Base-by-base conservation (phyloP, 1,284 basidiomycete genomes). In the Ustilago lituana region DNA sequence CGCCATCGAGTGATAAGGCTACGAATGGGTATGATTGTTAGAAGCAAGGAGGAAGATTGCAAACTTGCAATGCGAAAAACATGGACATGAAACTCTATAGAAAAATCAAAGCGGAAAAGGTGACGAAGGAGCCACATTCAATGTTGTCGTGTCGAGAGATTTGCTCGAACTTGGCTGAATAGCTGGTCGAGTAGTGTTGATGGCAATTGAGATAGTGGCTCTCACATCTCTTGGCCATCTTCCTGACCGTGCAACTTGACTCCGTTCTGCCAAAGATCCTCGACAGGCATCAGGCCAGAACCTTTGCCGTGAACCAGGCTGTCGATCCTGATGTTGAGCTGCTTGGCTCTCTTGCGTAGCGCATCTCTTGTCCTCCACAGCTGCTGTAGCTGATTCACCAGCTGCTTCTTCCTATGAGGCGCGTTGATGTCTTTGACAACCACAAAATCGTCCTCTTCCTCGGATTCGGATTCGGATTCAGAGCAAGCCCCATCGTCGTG, bases 261-360 rank as follows among this genome's bases (percentile, higher is more conserved):
- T 0, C 22, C 46, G 19, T 9, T 29, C 38, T 66, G 44, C 31
- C 19, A 24, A n/a, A 57, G 37, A 33, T 63, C 60, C 8, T 56
- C 53, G 19, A 35, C 24, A n/a, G 49, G 37, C 66, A 64, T 69
- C 17, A 69, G 52, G 11, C 52, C 55, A 17, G 56, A 50, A 10
- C 49, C 56, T 41, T 60, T 59, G 24, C 55, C 66, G 15, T 69
- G 60, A 2, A 32, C 15, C 14, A 69, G 39, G 36, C 60, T 63
- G 29, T 69, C 66, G 41, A 69, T 63, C 8, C 60, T 50, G 23
- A 69, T 64, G 37, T 64, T 64, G 44, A 69, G 56, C 47, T 64
- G 55, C 19, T 45, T 58, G 1, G 66, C 66, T 12, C 60, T 23
- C 38, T 55, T 53, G 26, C 60, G 51, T 15, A 69, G 20, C 2